Conservation (phyloP, 495 filamentous ascomycete genomes). For the Tuber calosporum region DNA sequence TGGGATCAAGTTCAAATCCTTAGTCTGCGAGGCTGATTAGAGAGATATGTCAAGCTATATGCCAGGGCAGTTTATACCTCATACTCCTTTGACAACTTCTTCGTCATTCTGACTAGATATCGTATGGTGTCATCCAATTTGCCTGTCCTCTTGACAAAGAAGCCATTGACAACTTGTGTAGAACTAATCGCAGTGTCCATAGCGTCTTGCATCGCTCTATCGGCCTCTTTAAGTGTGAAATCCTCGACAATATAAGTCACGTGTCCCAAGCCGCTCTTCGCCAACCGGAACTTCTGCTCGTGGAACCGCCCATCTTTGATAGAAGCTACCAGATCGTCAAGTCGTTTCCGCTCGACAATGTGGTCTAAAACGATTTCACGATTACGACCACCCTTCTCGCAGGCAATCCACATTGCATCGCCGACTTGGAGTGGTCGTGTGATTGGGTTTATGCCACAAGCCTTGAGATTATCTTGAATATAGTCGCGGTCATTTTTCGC, state of each 20-base stretch:
- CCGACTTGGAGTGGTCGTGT: constrained; percentile 65
- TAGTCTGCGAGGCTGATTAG: constrained; percentile 28
- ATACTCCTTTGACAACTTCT: constrained; percentile 59
- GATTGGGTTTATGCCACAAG: constrained; percentile 58
- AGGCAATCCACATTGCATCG: constrained; percentile 73
- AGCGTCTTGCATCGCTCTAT: constrained; percentile 47
- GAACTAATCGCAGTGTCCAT: constrained; percentile 68
- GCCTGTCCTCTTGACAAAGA: constrained; percentile 70
- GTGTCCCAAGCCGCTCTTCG: constrained; percentile 62
- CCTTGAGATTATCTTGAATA: constrained; percentile 63
- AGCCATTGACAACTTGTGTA: constrained; percentile 74
- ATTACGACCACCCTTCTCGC: constrained; percentile 54
- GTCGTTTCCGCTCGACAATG: constrained; percentile 74
- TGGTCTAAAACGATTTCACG: constrained; percentile 73
- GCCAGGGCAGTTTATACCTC: constrained; percentile 47
- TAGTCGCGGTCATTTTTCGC: constrained; percentile 72
- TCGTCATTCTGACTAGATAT: constrained; percentile 70
- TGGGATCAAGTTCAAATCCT: constrained; percentile 54
- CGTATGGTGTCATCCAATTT: constrained; percentile 74
- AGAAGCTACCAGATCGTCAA: constrained; percentile 70
- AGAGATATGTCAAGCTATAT: neutral
- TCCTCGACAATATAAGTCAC: constrained; percentile 80
- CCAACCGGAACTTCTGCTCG: constrained; percentile 77
- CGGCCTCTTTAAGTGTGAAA: constrained; percentile 40
- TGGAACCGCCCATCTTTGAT: constrained; percentile 79